phyloP scores from a whole-genome alignment of 768 basidiomycete species.

The Termitomyces sp. region DNA sequence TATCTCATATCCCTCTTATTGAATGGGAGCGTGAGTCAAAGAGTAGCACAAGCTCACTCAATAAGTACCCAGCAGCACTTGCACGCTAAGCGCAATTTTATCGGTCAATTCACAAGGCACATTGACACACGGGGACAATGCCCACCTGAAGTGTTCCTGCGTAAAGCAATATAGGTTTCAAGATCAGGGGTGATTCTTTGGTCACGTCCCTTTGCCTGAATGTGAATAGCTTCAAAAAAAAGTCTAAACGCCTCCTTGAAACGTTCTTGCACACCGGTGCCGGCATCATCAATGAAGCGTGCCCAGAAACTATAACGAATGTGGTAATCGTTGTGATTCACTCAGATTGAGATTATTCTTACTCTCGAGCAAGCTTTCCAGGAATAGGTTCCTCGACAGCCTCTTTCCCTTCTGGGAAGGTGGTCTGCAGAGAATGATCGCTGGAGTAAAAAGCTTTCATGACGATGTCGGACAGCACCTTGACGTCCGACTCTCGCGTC shows the following conservation, averaged over 20 bases:
- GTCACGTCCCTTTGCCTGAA: conserved; percentile 55
- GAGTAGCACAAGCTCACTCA: conserved; percentile 36
- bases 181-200: conserved; percentile 54
- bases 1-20: conserved; percentile 30
- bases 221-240: conserved; percentile 64
- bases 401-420: conserved; percentile 28
- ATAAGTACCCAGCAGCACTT: conserved; percentile 74
- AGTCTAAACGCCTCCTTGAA: conserved; percentile 64
- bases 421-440: conserved; percentile 14
- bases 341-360: conserved; percentile 14
- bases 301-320: conserved; percentile 50
- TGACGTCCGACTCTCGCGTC: conserved; percentile 45
- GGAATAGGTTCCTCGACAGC: conserved; percentile 37
- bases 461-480: conserved; percentile 51
- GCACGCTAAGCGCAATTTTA: conserved; percentile 30
- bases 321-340: too few species aligned
- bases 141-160: conserved; percentile 66
- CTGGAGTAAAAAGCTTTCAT: conserved; percentile 61
- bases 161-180: conserved; percentile 65
- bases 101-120: not conserved
- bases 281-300: conserved; percentile 53
- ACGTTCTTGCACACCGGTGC: conserved; percentile 53
- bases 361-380: conserved; percentile 67
- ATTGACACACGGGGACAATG: not conserved
- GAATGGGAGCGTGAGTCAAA: not conserved